A percentile compares a stretch with the other conserved stretches of the same genome.
phyloP scores from a whole-genome alignment of 345 rosid genomes.

The Gossypium arboreum region DNA sequence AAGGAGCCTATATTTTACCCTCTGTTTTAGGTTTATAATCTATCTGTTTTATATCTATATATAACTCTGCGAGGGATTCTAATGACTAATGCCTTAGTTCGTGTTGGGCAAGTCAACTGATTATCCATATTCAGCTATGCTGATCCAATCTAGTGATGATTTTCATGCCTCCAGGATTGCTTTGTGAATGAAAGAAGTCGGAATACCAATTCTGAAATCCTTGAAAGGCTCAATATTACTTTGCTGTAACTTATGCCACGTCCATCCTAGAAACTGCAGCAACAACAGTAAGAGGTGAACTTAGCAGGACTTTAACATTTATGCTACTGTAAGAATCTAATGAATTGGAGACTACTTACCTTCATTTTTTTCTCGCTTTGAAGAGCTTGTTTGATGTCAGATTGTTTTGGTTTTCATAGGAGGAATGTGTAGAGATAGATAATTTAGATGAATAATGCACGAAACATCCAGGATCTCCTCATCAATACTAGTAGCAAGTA shows the following conservation, averaged over 20 bases:
- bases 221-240: conserved; percentile 48
- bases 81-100: not conserved
- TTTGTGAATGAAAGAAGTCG: conserved; percentile 22
- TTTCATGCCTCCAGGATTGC: conserved; percentile 6
- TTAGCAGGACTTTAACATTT: conserved; percentile 21
- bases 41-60: not conserved
- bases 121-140: not conserved
- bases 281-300: conserved; percentile 27
- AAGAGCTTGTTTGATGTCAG: conserved; percentile 24
- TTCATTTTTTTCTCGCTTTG: conserved; percentile 48
- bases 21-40: not conserved
- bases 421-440: conserved; percentile 24
- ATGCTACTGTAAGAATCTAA: conserved; percentile 19
- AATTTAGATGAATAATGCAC: conserved; percentile 19
- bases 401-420: conserved; percentile 32
- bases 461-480: conserved; percentile 20
- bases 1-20: not conserved
- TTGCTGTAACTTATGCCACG: conserved; percentile 53
- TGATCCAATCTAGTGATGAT: conserved; percentile 9
- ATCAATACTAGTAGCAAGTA: conserved; percentile 19
- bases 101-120: not conserved
- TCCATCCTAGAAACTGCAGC: conserved; percentile 81
- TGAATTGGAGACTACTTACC: conserved; percentile 43
- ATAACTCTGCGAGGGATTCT: not conserved
- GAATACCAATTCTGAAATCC: conserved; percentile 60